Percentiles rank a stretch among this genome's conserved stretches.
phyloP scores from a whole-genome alignment of 139 green algal species.

The Chlorella sp. region DNA sequence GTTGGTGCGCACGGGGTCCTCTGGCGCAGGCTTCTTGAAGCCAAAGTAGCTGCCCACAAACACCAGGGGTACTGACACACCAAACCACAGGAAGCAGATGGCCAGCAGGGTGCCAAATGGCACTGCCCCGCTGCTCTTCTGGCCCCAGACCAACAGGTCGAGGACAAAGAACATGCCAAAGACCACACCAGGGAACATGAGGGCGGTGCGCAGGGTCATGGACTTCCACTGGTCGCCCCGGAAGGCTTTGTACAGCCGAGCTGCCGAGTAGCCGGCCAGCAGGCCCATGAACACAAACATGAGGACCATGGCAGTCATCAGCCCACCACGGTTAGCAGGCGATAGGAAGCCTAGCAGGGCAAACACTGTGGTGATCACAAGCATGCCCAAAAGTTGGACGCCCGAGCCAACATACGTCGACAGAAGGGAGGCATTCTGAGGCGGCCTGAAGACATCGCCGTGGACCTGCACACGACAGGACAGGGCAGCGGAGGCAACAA shows the following conservation, averaged over 20 bases:
- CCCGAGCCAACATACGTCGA: slow-evolving; percentile 87
- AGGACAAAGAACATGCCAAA: slow-evolving; percentile 91
- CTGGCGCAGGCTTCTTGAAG: slow-evolving; percentile 77
- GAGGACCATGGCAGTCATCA: slow-evolving; percentile 94
- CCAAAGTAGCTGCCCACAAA: slow-evolving; percentile 95
- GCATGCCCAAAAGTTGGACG: slow-evolving; percentile 91
- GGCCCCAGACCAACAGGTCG: slow-evolving; percentile 92
- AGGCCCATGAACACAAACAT: slow-evolving; percentile 98
- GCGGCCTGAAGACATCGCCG: slow-evolving; percentile 95
- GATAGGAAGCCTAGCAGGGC: slow-evolving; percentile 95
- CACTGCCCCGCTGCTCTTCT: slow-evolving; percentile 86
- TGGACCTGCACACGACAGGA: slow-evolving; percentile 86
- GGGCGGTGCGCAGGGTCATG: slow-evolving; percentile 86
- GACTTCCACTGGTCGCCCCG: slow-evolving; percentile 84
- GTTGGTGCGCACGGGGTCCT: slow-evolving; percentile 91
- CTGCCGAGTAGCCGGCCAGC: slow-evolving; percentile 87
- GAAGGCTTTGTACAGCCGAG: slow-evolving; percentile 84
- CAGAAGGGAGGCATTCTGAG: slow-evolving; percentile 63
- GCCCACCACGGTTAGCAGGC: slow-evolving; percentile 93
- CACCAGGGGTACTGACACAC: slow-evolving; percentile 92
- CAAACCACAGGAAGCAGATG: slow-evolving; percentile 96
- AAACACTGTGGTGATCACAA: slow-evolving; percentile 91
- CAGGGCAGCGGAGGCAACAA: too few relatives aligned
- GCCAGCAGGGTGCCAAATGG: slow-evolving; percentile 95
- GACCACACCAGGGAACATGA: slow-evolving; percentile 85